Evolutionary conservation across 2,329 filamentous ascomycete species (phyloP).

Genomic region (Clarireedia monteithiana): DNA sequence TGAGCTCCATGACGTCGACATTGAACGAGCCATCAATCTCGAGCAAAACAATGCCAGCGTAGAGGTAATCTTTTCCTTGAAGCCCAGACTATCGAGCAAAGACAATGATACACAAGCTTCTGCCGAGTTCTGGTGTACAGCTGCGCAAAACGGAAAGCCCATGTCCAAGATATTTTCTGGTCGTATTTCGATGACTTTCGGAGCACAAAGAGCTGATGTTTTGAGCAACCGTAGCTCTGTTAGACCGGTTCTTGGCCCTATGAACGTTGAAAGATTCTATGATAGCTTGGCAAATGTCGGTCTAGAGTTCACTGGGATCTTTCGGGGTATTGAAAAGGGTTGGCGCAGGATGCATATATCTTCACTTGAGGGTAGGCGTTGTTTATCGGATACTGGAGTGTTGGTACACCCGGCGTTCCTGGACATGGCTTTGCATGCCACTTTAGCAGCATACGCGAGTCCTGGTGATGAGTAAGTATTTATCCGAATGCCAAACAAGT

Average conservation of each 20-base stretch:
- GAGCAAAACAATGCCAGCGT: slow-evolving; percentile 11
- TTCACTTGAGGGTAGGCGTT: background rate
- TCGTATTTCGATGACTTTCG: slow-evolving; percentile 1
- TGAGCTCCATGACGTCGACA: slow-evolving; percentile 15
- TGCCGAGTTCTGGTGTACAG: slow-evolving; percentile 5
- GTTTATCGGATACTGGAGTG: background rate
- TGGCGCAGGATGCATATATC: slow-evolving; percentile 10
- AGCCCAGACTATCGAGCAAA: background rate
- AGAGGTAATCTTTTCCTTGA: slow-evolving; percentile 14
- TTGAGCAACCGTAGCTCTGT: background rate
- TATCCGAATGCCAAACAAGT: no score
- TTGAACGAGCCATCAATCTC: slow-evolving; percentile 14
- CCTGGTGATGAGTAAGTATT: slow-evolving; percentile 15
- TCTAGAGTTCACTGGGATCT: slow-evolving; percentile 14
- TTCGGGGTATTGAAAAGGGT: slow-evolving; percentile 10
- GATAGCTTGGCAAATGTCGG: slow-evolving; percentile 11
- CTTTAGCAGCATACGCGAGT: slow-evolving; percentile 28
- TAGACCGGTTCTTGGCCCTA: background rate
- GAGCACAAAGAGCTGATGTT: background rate
- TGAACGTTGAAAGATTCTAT: slow-evolving; percentile 17
- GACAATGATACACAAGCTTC: background rate
- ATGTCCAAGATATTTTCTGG: slow-evolving; percentile 4
- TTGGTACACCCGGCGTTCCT: slow-evolving; percentile 47
- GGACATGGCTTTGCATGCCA: slow-evolving; percentile 47
- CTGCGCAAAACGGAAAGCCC: background rate